These are phyloP conservation scores for Pouteria campechiana DNA, from an alignment of 179 eudicot genomes.

Conservation along the genomic window DNA sequence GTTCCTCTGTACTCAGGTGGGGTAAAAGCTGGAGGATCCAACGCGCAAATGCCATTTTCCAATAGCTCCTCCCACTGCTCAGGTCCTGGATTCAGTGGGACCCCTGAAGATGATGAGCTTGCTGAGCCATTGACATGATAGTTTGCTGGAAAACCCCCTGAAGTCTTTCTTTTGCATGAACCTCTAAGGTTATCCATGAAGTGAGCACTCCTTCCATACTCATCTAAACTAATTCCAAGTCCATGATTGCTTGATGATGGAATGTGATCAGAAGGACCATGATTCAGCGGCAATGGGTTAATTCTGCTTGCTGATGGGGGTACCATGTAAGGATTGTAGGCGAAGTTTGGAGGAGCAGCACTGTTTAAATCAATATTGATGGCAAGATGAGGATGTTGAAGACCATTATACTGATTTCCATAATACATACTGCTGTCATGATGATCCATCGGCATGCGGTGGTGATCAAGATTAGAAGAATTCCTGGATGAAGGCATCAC, in stretches of 20 bases:
- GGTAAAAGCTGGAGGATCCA: slow-evolving; percentile 31
- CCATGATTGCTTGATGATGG: slow-evolving; percentile 46
- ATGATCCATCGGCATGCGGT: slow-evolving; percentile 29
- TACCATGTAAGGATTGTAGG: slow-evolving; percentile 39
- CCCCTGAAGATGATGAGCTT: slow-evolving; percentile 55
- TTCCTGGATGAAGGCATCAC: slow-evolving; percentile 39
- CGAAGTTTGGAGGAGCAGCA: slow-evolving; percentile 26
- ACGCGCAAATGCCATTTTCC: slow-evolving; percentile 29
- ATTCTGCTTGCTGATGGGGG: slow-evolving; percentile 45
- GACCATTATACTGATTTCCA: slow-evolving; percentile 38
- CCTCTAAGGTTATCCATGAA: slow-evolving; percentile 35
- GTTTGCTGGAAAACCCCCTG: slow-evolving; percentile 41
- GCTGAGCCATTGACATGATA: slow-evolving; percentile 37
- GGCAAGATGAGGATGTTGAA: slow-evolving; percentile 46
- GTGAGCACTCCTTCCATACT: slow-evolving; percentile 28
- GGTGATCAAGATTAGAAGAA: slow-evolving; percentile 30
- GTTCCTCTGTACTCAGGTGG: slow-evolving; percentile 43
- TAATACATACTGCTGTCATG: slow-evolving; percentile 42
- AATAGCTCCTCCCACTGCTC: no score
- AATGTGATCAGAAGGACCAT: slow-evolving; percentile 39
- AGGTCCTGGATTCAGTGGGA: slow-evolving; percentile 30
- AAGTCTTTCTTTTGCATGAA: slow-evolving; percentile 56
- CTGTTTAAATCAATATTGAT: slow-evolving; percentile 45
- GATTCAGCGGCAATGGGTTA: slow-evolving; percentile 42
- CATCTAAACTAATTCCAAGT: slow-evolving; percentile 28